Conservation (phyloP, 2,329 filamentous ascomycete species). For the Cryphonectria carpinicola region DNA sequence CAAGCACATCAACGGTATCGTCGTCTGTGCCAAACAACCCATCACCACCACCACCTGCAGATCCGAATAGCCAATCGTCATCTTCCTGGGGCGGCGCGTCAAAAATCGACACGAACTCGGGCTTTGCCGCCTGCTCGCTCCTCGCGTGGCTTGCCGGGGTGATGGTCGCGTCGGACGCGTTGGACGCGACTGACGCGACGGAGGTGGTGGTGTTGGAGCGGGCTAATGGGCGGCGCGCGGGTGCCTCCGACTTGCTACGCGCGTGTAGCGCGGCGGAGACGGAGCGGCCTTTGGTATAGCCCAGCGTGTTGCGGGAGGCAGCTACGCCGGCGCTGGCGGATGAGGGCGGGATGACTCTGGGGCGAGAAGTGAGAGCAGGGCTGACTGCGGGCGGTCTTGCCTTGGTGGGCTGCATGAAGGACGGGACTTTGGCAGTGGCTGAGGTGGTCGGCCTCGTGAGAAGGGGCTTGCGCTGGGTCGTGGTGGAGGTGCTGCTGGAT, state of each 20-base stretch:
- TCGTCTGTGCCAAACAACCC: constrained; percentile 44
- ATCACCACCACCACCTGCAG: constrained; percentile 48
- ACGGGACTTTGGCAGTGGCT: constrained; percentile 27
- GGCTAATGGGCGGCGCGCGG: constrained; percentile 31
- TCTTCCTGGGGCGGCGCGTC: constrained; percentile 47
- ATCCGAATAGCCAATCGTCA: constrained; percentile 46
- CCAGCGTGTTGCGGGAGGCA: constrained; percentile 79
- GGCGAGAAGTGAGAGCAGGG: constrained; percentile 35
- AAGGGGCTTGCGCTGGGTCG: constrained; percentile 32
- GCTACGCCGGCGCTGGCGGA: constrained; percentile 63
- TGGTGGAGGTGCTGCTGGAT: constrained; percentile 34
- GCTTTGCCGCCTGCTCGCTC: constrained; percentile 36
- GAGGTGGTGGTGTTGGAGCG: constrained; percentile 41
- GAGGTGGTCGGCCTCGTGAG: constrained; percentile 28
- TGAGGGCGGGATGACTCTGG: constrained; percentile 48
- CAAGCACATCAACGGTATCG: background rate
- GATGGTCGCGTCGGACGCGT: constrained; percentile 48
- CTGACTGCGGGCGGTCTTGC: constrained; percentile 42
- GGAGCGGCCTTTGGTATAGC: constrained; percentile 78
- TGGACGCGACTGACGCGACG: constrained; percentile 31
- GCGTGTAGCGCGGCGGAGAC: constrained; percentile 51
- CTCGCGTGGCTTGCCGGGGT: constrained; percentile 51
- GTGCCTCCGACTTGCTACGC: constrained; percentile 27
- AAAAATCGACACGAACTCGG: constrained; percentile 63
- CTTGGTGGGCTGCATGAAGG: constrained; percentile 27